Base-by-base conservation (phyloP, 2,329 filamentous ascomycete genomes). In the Aspergillus jensenii region DNA sequence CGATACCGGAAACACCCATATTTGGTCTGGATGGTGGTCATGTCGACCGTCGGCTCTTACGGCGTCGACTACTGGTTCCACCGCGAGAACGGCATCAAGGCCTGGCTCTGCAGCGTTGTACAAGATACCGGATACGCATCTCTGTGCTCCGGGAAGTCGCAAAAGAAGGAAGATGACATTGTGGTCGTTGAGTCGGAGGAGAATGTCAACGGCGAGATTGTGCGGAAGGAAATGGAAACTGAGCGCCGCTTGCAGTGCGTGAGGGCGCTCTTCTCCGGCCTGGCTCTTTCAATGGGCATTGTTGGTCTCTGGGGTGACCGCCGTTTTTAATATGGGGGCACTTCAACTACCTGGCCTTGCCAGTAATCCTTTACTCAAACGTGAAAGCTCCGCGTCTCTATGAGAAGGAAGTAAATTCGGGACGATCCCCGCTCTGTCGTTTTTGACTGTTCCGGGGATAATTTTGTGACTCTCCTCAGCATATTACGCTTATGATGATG, bases 1-100 rank as follows among this genome's bases (percentile, higher is more conserved):
- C 82, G 85, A 25, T 84, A 87, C 56, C 82, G 85, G 65, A 87
- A 89, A 71, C 93, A 98, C 73, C 93, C 93, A 0, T 98, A 96
- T 73, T 86, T 97, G 25, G 76, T 97, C 59, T 97, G 95, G 86
- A 91, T 91, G 14, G 87, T 87, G 3, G 76, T 91, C 25, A 82
- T 92, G 57, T 72, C 79, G 1, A 76, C 79, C 14, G 60, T 78
- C 27, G 71, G 74, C 67, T 62, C 75, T 39, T 72, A 74, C 59
- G 80, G 80, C 60, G 84, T 90, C 79, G 88, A 91, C 72, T 83
- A 85, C 46, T 90, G 85, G 80, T 90, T 89, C 75, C 88, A 91
- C 75, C 84, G 89, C 9, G 77, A 89, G 23, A 80, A 82, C 44
- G 81, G 86, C 27, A 74, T 78, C 49, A 66, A 68, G 58, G 63